These are phyloP conservation scores for Colletotrichum sp. DNA, from an alignment of 2,329 filamentous ascomycete species.

Conservation along the genomic window DNA sequence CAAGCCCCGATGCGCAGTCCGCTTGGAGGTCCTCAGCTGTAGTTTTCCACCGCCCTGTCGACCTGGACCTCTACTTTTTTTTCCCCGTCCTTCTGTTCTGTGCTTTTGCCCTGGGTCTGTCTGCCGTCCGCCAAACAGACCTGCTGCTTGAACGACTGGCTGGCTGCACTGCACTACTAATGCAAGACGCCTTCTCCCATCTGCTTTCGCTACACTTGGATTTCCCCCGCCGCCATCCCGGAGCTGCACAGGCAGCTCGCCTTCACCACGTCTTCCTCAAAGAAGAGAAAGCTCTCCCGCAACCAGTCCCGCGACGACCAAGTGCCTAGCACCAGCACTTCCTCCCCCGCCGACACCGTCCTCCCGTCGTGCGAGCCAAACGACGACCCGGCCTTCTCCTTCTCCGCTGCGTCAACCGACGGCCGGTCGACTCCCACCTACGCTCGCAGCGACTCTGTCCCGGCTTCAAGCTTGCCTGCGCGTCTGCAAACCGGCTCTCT, in stretches of 20 bases:
- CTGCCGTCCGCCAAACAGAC: not conserved
- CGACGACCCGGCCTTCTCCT: constrained; percentile 56
- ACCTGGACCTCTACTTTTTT: not conserved
- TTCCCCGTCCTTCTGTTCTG: not conserved
- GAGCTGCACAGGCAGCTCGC: constrained; percentile 72
- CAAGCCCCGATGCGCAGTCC: constrained; percentile 14
- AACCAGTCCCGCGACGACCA: constrained; percentile 47
- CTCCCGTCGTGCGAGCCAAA: constrained; percentile 59
- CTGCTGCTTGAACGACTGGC: not conserved
- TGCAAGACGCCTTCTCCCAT: constrained; percentile 12
- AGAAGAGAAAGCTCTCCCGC: constrained; percentile 72
- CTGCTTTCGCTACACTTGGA: not conserved
- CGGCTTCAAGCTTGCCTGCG: constrained; percentile 57
- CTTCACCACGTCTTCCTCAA: constrained; percentile 75
- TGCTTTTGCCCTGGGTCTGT: constrained; percentile 5
- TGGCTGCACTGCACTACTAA: constrained; percentile 5
- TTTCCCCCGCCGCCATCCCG: constrained; percentile 26
- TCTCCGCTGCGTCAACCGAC: constrained; percentile 44
- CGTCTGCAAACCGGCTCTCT: constrained; percentile 53
- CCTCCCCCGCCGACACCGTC: constrained; percentile 50
- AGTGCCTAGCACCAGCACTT: constrained; percentile 33
- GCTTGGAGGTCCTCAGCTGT: constrained; percentile 10
- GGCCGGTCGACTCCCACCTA: constrained; percentile 27
- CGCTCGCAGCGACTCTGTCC: constrained; percentile 34
- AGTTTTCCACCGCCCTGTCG: constrained; percentile 11